Base-by-base conservation (phyloP, 176 grass and related monocot species). In the Oryza australiensis region DNA sequence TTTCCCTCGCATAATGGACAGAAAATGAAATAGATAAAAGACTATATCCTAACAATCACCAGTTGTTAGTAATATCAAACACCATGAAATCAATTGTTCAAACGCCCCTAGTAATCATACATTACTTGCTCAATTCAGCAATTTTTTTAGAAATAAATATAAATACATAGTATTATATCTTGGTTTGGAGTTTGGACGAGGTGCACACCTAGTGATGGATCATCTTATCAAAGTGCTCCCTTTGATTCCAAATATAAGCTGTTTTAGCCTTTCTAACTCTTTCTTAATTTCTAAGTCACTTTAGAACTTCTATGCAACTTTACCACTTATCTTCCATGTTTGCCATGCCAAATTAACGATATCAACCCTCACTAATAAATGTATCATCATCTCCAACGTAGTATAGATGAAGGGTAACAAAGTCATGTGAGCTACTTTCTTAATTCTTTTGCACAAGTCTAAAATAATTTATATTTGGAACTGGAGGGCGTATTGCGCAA, bases 121-220 rank as follows among this genome's bases (percentile, higher is more conserved):
- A 70, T 20, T 29, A 46, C 45, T 55, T 80, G n/a, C 3, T 12
- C 53, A 20, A 78, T 37, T 35, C 38, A 70, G n/a, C 16, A 67
- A 29, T 23, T 30, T 29, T 64, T 78, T 63, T 0, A 55, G 33
- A 48, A 35, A 48, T 24, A 11, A 28, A 38, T 30, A 48, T 24
- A 11, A 28, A 38, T 30, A 78, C 20, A 59, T 6, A 49, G 45
- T 38, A 26, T 64, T 82, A 65, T 12, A 71, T 64, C 12, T 76
- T 73, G 32, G 68, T 24, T 77, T 66, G 24, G 57, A 45, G 68
- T 24, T 77, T 66, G 24, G 57, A 88, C 77, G 26, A 66, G 68
- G 26, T 49, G 37, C 22, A 82, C 12, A 73, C 79, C 66, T 68
- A 80, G 26, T 30, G 40, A 33, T 20, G 22, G 24, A 73, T 16